Evolutionary conservation across 768 basidiomycete species (phyloP).

Genomic region (Lentinula guzmanii): DNA sequence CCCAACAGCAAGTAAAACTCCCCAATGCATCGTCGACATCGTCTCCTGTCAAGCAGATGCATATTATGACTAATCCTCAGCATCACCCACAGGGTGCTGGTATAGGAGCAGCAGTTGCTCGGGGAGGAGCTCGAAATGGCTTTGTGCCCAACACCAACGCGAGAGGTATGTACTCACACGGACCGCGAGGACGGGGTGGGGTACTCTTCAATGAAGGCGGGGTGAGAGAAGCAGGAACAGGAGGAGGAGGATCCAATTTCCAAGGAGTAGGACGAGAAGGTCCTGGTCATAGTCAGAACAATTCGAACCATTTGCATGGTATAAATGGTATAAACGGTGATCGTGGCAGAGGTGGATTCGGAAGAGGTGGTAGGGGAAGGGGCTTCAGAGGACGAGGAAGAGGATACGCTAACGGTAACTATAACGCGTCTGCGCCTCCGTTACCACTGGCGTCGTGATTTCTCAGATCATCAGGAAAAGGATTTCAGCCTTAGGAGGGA

Average conservation of each 20-base stretch:
- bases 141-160: not conserved
- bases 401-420: not conserved
- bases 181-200: not conserved
- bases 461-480: too few relatives aligned
- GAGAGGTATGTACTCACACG: not conserved
- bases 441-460: not conserved
- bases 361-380: not conserved
- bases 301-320: not conserved
- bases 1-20: not conserved
- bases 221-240: too few relatives aligned
- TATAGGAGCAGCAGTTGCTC: slow-evolving; percentile 15
- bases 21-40: not conserved
- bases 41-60: not conserved
- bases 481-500: too few relatives aligned
- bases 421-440: not conserved
- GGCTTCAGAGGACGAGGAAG: not conserved
- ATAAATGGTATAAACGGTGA: slow-evolving; percentile 32
- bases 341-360: slow-evolving; percentile 11
- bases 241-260: too few relatives aligned
- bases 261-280: not conserved
- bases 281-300: not conserved
- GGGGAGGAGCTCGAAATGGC: slow-evolving; percentile 15
- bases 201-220: too few relatives aligned
- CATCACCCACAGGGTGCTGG: not conserved
- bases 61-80: not conserved